phyloP scores from a whole-genome alignment of 2,329 filamentous ascomycete genomes.

The Aspergillus ochraceoroseus region DNA sequence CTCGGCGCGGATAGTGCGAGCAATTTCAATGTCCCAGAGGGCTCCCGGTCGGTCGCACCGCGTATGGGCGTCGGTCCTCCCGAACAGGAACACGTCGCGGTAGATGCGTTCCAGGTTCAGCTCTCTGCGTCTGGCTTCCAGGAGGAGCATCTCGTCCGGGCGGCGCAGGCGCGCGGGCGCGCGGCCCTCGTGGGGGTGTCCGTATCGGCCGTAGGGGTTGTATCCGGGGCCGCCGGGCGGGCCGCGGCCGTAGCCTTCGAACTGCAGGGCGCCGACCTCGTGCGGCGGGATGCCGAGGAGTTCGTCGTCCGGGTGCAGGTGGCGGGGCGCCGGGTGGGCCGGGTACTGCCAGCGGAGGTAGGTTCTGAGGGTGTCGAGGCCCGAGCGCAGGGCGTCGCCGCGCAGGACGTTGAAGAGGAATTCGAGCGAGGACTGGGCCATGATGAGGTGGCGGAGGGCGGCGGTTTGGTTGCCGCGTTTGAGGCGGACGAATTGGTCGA shows the following conservation, averaged over 20 bases:
- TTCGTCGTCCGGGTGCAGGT: slow-evolving; percentile 19
- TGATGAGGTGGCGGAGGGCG: slow-evolving; percentile 53
- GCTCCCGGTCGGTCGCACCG: no score
- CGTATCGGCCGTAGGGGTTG: no score
- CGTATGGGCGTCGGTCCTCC: no score
- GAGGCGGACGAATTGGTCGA: slow-evolving; percentile 63
- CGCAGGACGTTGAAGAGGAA: slow-evolving; percentile 59
- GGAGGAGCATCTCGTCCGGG: slow-evolving; percentile 56
- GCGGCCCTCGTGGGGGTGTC: no score
- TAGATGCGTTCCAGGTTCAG: no score
- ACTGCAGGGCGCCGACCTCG: slow-evolving; percentile 49
- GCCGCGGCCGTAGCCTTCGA: slow-evolving; percentile 38
- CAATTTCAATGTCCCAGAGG: no score
- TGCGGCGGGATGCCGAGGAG: slow-evolving; percentile 51
- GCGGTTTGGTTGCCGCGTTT: slow-evolving; percentile 48
- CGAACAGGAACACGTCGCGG: no score
- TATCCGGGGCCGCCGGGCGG: no score
- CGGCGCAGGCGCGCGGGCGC: slow-evolving; percentile 45
- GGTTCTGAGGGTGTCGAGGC: slow-evolving; percentile 52
- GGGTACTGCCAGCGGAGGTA: slow-evolving; percentile 56
- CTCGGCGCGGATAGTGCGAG: no score
- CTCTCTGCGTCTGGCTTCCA: no score
- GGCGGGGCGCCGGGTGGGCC: slow-evolving; percentile 25
- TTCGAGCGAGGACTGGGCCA: slow-evolving; percentile 56
- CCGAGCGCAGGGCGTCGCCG: slow-evolving; percentile 49